A percentile compares a stretch with the other conserved stretches of the same genome.
phyloP scores from a whole-genome alignment of 225 moss, liverwort and hornwort species.

The Pleurozium schreberi region DNA sequence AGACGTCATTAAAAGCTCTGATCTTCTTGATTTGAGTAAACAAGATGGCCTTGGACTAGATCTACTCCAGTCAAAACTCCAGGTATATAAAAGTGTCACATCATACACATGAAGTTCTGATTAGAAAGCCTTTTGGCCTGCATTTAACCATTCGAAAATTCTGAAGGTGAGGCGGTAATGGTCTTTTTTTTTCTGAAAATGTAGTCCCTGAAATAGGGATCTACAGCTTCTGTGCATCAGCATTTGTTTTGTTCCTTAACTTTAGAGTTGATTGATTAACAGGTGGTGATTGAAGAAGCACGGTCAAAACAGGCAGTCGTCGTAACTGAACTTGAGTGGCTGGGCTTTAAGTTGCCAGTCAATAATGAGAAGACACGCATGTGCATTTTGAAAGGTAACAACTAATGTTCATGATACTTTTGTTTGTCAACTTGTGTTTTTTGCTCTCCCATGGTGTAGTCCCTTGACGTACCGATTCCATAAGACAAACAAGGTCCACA shows the following conservation, averaged over 20 bases:
- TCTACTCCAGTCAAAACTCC: constrained; percentile 86
- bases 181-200: neutral
- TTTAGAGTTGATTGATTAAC: neutral
- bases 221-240: neutral
- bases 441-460: neutral
- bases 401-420: neutral
- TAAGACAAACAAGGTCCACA: neutral
- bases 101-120: neutral
- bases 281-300: constrained; percentile 95
- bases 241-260: neutral
- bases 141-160: neutral
- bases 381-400: constrained; percentile 81
- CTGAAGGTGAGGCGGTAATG: neutral
- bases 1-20: constrained; percentile 54
- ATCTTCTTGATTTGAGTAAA: constrained; percentile 75
- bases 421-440: neutral
- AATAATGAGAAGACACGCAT: constrained; percentile 85
- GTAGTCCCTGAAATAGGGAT: neutral
- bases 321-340: constrained; percentile 91
- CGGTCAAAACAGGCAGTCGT: constrained; percentile 71
- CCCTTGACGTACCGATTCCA: neutral
- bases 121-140: neutral
- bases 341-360: constrained; percentile 73
- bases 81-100: constrained; percentile 29
- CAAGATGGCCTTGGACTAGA: constrained; percentile 83